Evolutionary conservation across 225 moss, liverwort and hornwort species (phyloP).

Genomic region (Thuidium tamariscinum): DNA sequence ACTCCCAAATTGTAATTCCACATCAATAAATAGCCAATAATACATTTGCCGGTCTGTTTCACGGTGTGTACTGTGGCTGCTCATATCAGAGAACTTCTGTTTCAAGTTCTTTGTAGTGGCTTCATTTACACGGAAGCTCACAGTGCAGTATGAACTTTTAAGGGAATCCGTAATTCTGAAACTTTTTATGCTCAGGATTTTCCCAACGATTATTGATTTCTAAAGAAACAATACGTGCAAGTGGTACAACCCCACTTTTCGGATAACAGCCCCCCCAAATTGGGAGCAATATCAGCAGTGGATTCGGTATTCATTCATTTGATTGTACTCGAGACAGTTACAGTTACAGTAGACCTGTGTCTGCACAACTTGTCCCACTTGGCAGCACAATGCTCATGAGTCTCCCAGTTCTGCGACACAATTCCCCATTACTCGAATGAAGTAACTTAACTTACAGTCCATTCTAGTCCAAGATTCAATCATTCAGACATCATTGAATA

Average conservation of each 20-base stretch:
- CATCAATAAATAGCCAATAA: neutral
- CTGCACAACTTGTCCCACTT: neutral
- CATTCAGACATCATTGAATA: neutral
- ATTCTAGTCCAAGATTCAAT: neutral
- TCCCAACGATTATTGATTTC: neutral
- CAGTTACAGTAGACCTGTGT: neutral
- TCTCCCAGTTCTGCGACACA: neutral
- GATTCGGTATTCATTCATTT: neutral
- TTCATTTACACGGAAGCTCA: neutral
- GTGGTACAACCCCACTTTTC: neutral
- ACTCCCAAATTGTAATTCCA: neutral
- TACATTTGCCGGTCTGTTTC: neutral
- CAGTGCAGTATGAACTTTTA: neutral
- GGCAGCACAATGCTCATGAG: neutral
- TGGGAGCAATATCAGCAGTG: neutral
- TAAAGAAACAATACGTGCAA: neutral
- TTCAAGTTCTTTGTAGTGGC: neutral
- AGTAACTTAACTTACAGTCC: neutral
- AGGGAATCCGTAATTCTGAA: neutral
- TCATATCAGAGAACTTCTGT: neutral
- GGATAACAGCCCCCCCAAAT: neutral
- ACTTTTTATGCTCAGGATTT: no score
- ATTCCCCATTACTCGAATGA: neutral
- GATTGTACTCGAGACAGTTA: neutral
- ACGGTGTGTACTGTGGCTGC: no score